Percentiles rank a stretch among this genome's conserved stretches.
These are phyloP conservation scores for Neocatenulostroma microsporum DNA, from an alignment of 2,329 filamentous ascomycete species.

Conservation along the genomic window DNA sequence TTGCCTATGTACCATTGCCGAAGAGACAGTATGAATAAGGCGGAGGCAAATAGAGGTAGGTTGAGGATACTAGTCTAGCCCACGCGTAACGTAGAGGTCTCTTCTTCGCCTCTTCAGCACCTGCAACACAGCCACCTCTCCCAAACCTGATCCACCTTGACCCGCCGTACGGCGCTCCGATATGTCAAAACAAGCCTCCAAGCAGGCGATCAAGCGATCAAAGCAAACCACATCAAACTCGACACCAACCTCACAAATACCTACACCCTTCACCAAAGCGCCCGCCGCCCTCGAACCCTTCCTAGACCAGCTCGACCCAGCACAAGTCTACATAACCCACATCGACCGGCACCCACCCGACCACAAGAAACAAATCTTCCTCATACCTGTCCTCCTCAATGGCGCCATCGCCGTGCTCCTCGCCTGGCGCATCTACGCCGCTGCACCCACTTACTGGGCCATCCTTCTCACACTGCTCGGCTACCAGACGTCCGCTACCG, in stretches of 20 bases:
- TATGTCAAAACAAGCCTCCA: too few relatives aligned
- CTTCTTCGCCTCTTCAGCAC: too few relatives aligned
- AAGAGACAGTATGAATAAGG: conserved; percentile 1
- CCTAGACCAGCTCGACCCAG: conserved; percentile 55
- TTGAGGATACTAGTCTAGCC: too few relatives aligned
- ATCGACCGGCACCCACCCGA: conserved; percentile 62
- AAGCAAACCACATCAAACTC: neutral
- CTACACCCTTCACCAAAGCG: conserved; percentile 58
- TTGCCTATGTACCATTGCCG: too few relatives aligned
- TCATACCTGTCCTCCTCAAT: conserved; percentile 72
- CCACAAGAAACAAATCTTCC: conserved; percentile 77
- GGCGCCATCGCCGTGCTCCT: conserved; percentile 57
- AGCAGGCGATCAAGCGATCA: neutral
- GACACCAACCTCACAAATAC: conserved; percentile 6
- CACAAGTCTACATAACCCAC: conserved; percentile 76
- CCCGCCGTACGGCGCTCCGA: too few relatives aligned
- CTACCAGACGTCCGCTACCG: conserved; percentile 57
- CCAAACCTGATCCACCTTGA: too few relatives aligned
- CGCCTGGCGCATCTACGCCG: conserved; percentile 58
- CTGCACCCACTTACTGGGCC: conserved; percentile 64
- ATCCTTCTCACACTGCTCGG: conserved; percentile 60
- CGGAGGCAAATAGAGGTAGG: too few relatives aligned
- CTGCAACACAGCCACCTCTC: too few relatives aligned
- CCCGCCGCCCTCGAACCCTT: conserved; percentile 59
- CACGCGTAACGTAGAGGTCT: too few relatives aligned